These are phyloP conservation scores for Zanthoxylum bungeanum DNA, from an alignment of 345 rosid species.

Conservation along the genomic window DNA sequence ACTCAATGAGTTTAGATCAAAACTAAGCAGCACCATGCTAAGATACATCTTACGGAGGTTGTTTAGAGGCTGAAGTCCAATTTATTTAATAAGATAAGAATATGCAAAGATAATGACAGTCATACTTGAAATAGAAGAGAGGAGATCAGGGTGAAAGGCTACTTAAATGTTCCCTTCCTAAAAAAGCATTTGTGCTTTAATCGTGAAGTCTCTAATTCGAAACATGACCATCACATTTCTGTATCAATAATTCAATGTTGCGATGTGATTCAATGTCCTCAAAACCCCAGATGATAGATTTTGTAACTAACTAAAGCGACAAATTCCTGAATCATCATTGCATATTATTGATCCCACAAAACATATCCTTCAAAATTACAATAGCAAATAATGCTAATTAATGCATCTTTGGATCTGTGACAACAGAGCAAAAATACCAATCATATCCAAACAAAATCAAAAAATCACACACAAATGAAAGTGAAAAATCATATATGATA, in stretches of 20 bases:
- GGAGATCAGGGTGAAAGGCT: neutral
- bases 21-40: neutral
- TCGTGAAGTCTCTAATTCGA: neutral
- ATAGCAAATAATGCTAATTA: neutral
- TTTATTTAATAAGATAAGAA: neutral
- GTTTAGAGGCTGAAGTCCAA: neutral
- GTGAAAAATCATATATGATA: too few relatives aligned
- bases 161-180: neutral
- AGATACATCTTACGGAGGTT: neutral
- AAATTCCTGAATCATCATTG: neutral
- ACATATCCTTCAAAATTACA: neutral
- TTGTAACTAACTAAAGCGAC: neutral
- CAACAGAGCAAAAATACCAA: too few relatives aligned
- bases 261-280: neutral
- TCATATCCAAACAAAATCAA: neutral
- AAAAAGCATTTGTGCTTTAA: neutral
- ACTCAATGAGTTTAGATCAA: neutral
- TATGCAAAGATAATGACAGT: neutral
- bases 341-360: neutral
- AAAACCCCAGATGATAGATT: neutral
- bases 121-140: neutral
- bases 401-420: slow-evolving; percentile 9
- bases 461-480: too few relatives aligned
- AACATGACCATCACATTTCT: neutral
- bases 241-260: neutral